phyloP scores from a whole-genome alignment of 805 yeast genomes.

The Wickerhamiella shivajii region DNA sequence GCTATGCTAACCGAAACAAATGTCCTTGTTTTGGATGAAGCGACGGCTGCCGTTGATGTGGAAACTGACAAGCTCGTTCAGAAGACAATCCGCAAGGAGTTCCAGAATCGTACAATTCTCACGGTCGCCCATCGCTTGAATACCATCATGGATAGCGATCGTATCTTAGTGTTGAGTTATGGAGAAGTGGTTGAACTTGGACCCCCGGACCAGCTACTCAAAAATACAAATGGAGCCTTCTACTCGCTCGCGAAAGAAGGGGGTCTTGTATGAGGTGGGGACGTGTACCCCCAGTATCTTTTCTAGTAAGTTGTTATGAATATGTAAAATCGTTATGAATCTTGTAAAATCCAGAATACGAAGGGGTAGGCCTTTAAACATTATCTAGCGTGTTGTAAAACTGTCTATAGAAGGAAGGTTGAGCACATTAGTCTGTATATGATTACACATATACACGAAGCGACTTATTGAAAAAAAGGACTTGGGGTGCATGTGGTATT shows the following conservation, averaged over 20 bases:
- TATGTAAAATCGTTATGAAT: no score
- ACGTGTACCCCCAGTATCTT: slow-evolving; percentile 13
- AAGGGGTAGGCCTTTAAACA: neutral
- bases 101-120: slow-evolving; percentile 60
- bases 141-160: slow-evolving; percentile 74
- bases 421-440: neutral
- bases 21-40: slow-evolving; percentile 74
- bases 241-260: slow-evolving; percentile 73
- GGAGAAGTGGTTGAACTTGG: slow-evolving; percentile 74
- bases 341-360: neutral
- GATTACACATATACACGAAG: no score
- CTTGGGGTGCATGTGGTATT: no score
- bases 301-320: slow-evolving; percentile 23
- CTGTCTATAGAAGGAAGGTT: neutral
- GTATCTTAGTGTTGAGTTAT: slow-evolving; percentile 55
- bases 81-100: slow-evolving; percentile 60
- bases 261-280: no score
- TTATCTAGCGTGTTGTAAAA: neutral
- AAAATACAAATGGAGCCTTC: slow-evolving; percentile 53
- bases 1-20: slow-evolving; percentile 64
- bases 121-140: slow-evolving; percentile 85
- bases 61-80: slow-evolving; percentile 72
- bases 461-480: no score
- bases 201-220: slow-evolving; percentile 50
- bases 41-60: slow-evolving; percentile 80